Evolutionary conservation across 768 basidiomycete genomes (phyloP).

Genomic region (Daedaleopsis nitida): DNA sequence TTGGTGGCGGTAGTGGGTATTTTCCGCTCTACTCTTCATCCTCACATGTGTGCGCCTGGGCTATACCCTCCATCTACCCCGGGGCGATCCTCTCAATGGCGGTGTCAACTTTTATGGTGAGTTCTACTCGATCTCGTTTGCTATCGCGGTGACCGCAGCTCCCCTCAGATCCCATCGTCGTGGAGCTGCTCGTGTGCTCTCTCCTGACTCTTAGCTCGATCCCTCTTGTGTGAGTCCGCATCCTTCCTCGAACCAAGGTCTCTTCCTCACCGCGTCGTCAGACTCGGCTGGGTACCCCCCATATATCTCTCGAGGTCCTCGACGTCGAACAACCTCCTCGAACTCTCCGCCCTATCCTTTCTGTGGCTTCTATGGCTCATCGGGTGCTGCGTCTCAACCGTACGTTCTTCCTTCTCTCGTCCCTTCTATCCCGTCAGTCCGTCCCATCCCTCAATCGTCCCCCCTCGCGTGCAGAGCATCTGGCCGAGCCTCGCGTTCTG

Average conservation of each 20-base stretch:
- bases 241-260: neutral
- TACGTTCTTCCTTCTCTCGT: constrained; percentile 9
- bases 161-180: constrained; percentile 29
- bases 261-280: neutral
- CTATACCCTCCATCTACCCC: constrained; percentile 31
- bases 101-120: constrained; percentile 30
- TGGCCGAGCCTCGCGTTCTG: constrained; percentile 33
- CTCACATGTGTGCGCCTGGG: constrained; percentile 27
- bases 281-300: constrained; percentile 50
- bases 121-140: neutral
- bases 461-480: constrained; percentile 20
- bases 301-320: constrained; percentile 8
- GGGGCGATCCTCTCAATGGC: constrained; percentile 31
- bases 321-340: constrained; percentile 19
- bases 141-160: neutral
- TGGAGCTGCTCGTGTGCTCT: constrained; percentile 31
- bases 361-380: constrained; percentile 34
- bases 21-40: constrained; percentile 24
- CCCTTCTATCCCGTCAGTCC: neutral
- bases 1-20: constrained; percentile 21
- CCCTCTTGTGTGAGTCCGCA: constrained; percentile 27
- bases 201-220: constrained; percentile 23
- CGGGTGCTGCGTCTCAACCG: constrained; percentile 30
- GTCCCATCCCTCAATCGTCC: neutral
- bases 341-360: constrained; percentile 23